These are phyloP conservation scores for Aspergillus neoniger DNA, from an alignment of 2,329 filamentous ascomycete species.

Conservation along the genomic window DNA sequence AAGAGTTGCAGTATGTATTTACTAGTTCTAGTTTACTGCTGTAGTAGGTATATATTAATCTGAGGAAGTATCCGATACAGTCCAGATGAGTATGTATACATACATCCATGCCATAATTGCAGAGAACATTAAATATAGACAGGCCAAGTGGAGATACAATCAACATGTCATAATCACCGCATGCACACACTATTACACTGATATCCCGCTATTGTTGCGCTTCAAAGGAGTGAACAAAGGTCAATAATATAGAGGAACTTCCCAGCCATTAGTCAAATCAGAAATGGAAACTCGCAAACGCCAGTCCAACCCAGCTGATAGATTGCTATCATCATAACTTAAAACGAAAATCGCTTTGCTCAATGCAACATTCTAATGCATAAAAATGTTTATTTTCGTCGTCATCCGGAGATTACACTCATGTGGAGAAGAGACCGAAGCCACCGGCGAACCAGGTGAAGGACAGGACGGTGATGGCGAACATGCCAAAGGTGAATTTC, in stretches of 20 bases:
- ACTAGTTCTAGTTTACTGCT: no score
- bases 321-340: conserved; percentile 35
- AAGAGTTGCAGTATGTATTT: no score
- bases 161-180: background rate
- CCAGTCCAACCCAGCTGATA: conserved; percentile 22
- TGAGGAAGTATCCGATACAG: no score
- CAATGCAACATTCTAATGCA: conserved; percentile 23
- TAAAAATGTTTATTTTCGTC: conserved; percentile 7
- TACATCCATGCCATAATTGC: background rate
- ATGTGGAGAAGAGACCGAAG: conserved; percentile 40
- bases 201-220: conserved; percentile 8
- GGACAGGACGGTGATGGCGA: conserved; percentile 57
- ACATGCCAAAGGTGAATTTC: conserved; percentile 58
- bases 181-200: background rate
- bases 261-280: conserved; percentile 12
- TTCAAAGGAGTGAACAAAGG: background rate
- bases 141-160: background rate
- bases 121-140: background rate
- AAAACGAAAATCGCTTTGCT: conserved; percentile 22
- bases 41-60: no score
- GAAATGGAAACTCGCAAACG: conserved; percentile 11
- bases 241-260: background rate
- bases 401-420: background rate
- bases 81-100: no score
- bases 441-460: conserved; percentile 56